phyloP scores from a whole-genome alignment of 257 asterid species.

The Nicotiana tabacum region DNA sequence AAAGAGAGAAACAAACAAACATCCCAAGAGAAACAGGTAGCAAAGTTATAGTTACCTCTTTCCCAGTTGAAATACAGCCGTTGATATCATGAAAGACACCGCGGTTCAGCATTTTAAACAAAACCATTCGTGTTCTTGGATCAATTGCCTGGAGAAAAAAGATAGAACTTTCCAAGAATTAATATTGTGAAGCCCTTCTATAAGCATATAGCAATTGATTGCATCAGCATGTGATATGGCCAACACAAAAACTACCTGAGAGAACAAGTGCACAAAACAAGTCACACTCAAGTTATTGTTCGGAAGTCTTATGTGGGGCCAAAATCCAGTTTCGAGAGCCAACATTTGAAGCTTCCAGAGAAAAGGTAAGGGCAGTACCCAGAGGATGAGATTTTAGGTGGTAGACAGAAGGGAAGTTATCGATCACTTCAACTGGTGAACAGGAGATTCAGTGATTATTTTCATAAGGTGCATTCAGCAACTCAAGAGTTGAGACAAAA shows the following conservation, averaged over 20 bases:
- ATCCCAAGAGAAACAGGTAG: not conserved
- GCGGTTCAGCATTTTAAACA: constrained; percentile 85
- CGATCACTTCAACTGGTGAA: not conserved
- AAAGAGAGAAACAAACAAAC: not conserved
- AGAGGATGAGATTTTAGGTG: not conserved
- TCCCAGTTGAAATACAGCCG: constrained; percentile 99
- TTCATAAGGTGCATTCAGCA: not conserved
- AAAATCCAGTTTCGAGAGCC: not conserved
- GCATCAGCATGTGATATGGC: not conserved
- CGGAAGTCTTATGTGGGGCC: not conserved
- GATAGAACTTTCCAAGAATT: constrained; percentile 6
- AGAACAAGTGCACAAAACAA: not conserved
- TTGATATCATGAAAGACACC: constrained; percentile 80
- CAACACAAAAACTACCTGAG: not conserved
- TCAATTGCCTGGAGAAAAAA: constrained; percentile 77
- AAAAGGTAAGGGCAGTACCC: not conserved
- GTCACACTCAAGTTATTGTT: not conserved
- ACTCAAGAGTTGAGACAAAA: not conserved
- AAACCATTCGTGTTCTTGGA: constrained; percentile 97
- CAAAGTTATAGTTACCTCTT: constrained; percentile 51
- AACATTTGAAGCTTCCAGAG: not conserved
- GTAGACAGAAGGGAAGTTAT: not conserved
- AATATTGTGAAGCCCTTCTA: not conserved
- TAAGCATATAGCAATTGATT: not conserved
- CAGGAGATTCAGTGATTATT: not conserved